A percentile compares a stretch with the other conserved stretches of the same genome.
phyloP scores from a whole-genome alignment of 306 rosid species.

The Prunus mira region DNA sequence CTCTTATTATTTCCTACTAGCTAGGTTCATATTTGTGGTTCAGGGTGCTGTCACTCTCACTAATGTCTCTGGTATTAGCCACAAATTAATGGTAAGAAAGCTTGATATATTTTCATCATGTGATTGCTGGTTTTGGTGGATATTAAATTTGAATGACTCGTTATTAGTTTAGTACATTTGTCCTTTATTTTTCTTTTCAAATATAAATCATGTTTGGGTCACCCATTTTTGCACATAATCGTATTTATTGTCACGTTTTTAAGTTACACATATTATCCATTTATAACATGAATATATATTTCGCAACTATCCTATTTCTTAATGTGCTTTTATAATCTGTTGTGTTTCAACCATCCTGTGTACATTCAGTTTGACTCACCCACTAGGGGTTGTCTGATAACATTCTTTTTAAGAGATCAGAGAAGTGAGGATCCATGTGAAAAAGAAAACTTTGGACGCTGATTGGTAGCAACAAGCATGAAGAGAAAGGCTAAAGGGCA shows the following conservation, averaged over 20 bases:
- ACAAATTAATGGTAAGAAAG: constrained; percentile 51
- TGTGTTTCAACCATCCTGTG: neutral
- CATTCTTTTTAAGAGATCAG: too few species aligned
- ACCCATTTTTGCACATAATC: neutral
- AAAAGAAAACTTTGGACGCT: too few species aligned
- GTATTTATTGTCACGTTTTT: too few species aligned
- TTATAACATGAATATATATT: too few species aligned
- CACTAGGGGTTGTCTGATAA: too few species aligned
- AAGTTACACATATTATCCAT: too few species aligned
- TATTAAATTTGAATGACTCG: neutral
- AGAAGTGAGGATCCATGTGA: too few species aligned
- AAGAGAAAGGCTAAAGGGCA: too few species aligned
- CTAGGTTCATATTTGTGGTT: constrained; percentile 85
- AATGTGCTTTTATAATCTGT: too few species aligned
- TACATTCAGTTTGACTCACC: neutral
- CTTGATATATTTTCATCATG: constrained; percentile 15
- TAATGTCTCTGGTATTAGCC: constrained; percentile 33
- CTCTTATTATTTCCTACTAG: constrained; percentile 37
- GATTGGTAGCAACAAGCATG: too few species aligned
- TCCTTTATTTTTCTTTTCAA: neutral
- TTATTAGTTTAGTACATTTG: neutral
- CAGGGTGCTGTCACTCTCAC: constrained; percentile 63
- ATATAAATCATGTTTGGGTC: neutral
- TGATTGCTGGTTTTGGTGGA: neutral
- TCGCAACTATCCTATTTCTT: too few species aligned